Percentiles rank a stretch among this genome's conserved stretches.
These are phyloP conservation scores for Blastobotrys petasosporus DNA, from an alignment of 1,139 yeast species.

Conservation along the genomic window DNA sequence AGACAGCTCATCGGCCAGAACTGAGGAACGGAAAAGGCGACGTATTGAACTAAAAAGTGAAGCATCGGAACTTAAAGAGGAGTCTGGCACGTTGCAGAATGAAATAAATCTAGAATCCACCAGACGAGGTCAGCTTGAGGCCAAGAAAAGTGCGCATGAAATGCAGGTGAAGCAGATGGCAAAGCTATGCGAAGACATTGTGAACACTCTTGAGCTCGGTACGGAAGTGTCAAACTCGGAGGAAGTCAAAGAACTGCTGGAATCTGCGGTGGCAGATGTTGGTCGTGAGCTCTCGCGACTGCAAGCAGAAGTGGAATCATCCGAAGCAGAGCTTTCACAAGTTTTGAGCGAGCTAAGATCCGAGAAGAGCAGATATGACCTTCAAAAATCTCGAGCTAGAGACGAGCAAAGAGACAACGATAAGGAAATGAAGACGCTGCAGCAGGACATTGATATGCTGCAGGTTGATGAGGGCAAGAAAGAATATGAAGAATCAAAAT, in stretches of 20 bases:
- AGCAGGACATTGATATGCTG: slow-evolving; percentile 36
- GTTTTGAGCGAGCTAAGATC: slow-evolving; percentile 33
- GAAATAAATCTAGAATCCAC: slow-evolving; percentile 38
- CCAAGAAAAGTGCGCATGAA: slow-evolving; percentile 40
- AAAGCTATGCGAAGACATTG: slow-evolving; percentile 7
- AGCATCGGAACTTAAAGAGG: slow-evolving; percentile 12
- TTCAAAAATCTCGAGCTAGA: slow-evolving; percentile 37
- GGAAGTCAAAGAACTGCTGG: slow-evolving; percentile 10
- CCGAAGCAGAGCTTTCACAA: slow-evolving; percentile 23
- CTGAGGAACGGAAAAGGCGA: slow-evolving; percentile 34
- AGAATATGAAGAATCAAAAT: slow-evolving; percentile 35
- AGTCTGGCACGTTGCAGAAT: slow-evolving; percentile 23
- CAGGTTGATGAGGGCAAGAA: slow-evolving; percentile 40
- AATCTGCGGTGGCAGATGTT: slow-evolving; percentile 14
- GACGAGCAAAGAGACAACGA: slow-evolving; percentile 36
- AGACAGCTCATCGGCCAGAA: slow-evolving; percentile 47
- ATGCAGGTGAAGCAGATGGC: slow-evolving; percentile 2
- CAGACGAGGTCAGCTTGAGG: slow-evolving; percentile 53
- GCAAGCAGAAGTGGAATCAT: background rate
- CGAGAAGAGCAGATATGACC: slow-evolving; percentile 39
- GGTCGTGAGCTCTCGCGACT: slow-evolving; percentile 7
- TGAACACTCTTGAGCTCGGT: background rate
- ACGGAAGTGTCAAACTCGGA: slow-evolving; percentile 5
- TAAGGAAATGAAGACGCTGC: slow-evolving; percentile 34
- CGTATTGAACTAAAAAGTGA: slow-evolving; percentile 11